Percentiles rank a stretch among this genome's conserved stretches.
Evolutionary conservation across 306 rosid species (phyloP).

Genomic region (Fragaria ananassa): DNA sequence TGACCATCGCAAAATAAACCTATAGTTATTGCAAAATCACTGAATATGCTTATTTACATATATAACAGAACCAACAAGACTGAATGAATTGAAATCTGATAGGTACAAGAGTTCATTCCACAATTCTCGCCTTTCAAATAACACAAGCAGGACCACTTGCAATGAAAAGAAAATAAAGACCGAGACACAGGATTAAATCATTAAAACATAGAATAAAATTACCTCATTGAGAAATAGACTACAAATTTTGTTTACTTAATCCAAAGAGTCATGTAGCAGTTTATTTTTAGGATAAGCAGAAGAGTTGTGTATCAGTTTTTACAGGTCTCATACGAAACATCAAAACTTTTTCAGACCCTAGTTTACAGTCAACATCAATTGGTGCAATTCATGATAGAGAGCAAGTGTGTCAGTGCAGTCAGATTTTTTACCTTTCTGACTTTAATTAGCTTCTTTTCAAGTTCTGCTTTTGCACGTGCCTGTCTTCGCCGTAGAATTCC

Average conservation of each 20-base stretch:
- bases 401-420: not conserved
- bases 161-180: not conserved
- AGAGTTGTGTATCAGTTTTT: not conserved
- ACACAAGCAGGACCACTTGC: not conserved
- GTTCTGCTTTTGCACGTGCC: conserved; percentile 98
- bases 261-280: not conserved
- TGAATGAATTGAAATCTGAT: not conserved
- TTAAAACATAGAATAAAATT: not conserved
- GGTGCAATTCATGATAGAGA: not conserved
- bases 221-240: not conserved
- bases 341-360: not conserved
- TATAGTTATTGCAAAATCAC: not conserved
- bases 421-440: conserved; percentile 67
- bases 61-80: not conserved
- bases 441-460: conserved; percentile 83
- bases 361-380: not conserved
- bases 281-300: not conserved
- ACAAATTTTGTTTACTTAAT: not conserved
- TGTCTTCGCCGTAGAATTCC: conserved; percentile 94
- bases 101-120: not conserved
- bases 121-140: not conserved
- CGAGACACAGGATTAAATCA: not conserved
- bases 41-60: not conserved
- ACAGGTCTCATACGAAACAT: not conserved
- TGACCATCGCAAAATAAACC: not conserved